These are phyloP conservation scores for Kuraishia piskuri DNA, from an alignment of 805 yeast genomes.

Conservation along the genomic window DNA sequence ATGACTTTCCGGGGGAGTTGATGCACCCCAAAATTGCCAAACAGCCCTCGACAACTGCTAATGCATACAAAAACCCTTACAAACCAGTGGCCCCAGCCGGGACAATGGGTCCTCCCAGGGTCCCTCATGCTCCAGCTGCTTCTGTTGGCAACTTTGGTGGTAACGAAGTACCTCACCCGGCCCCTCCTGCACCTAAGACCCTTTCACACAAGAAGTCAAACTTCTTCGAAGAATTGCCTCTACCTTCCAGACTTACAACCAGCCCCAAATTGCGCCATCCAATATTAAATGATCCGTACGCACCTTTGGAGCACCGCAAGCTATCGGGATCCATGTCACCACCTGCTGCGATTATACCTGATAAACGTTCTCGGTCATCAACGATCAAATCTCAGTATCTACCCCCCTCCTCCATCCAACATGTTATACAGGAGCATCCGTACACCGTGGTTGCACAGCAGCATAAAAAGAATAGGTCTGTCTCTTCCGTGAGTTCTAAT, in stretches of 20 bases:
- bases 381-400: not conserved
- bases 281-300: not conserved
- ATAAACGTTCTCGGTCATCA: not conserved
- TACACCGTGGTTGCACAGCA: not conserved
- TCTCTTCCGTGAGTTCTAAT: not conserved
- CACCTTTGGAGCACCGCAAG: not conserved
- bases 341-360: not conserved
- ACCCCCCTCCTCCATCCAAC: not conserved
- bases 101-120: not conserved
- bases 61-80: not conserved
- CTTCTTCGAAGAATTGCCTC: not conserved
- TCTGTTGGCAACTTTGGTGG: not conserved
- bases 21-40: constrained; percentile 16
- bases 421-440: not conserved
- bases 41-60: not conserved
- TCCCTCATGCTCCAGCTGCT: not conserved
- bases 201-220: not conserved
- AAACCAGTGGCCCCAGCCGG: not conserved
- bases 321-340: not conserved
- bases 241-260: not conserved
- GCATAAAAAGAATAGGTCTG: not conserved
- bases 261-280: not conserved
- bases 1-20: constrained; percentile 60
- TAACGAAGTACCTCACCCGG: not conserved
- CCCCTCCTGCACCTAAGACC: constrained; percentile 1